Percentiles rank a stretch among this genome's conserved stretches.
phyloP scores from a whole-genome alignment of 441 rosid genomes.

The Populus hybrid region DNA sequence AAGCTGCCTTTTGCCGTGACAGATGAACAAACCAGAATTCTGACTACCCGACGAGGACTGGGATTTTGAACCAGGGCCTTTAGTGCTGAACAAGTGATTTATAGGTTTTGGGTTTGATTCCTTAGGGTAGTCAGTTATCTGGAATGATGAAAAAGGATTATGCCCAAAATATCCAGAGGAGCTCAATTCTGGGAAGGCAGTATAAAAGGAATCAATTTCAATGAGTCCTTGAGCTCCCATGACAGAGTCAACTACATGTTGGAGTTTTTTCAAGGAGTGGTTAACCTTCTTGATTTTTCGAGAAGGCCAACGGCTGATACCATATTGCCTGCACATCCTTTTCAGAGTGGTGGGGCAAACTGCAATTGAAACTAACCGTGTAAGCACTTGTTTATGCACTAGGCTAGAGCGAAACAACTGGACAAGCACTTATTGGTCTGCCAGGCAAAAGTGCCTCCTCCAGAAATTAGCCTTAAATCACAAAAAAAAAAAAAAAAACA shows the following conservation, averaged over 20 bases:
- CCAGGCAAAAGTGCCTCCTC: background rate
- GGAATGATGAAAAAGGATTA: constrained; percentile 9
- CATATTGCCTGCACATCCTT: constrained; percentile 30
- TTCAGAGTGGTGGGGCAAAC: constrained; percentile 48
- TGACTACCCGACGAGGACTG: constrained; percentile 28
- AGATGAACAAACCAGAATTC: constrained; percentile 22
- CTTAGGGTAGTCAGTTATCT: background rate
- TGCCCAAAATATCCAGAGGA: constrained; percentile 15
- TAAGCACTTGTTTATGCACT: background rate
- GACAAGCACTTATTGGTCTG: background rate
- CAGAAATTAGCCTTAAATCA: background rate
- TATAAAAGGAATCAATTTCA: constrained; percentile 31
- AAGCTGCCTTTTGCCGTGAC: constrained; percentile 19
- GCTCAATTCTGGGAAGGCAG: constrained; percentile 30
- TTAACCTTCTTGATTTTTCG: constrained; percentile 22
- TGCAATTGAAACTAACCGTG: constrained; percentile 17
- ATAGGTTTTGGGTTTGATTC: constrained; percentile 20
- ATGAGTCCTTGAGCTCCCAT: constrained; percentile 34
- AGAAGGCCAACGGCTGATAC: constrained; percentile 24
- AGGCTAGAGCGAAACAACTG: background rate
- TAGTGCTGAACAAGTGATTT: constrained; percentile 1
- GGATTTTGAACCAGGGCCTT: constrained; percentile 19
- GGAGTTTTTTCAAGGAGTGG: constrained; percentile 23
- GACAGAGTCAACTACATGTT: constrained; percentile 22
- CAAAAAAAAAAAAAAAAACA: background rate